Evolutionary conservation across 1,139 yeast species (phyloP), one percentile per base, ranked within the genome.

Genomic region (Debaryomyces psychrophilus): DNA sequence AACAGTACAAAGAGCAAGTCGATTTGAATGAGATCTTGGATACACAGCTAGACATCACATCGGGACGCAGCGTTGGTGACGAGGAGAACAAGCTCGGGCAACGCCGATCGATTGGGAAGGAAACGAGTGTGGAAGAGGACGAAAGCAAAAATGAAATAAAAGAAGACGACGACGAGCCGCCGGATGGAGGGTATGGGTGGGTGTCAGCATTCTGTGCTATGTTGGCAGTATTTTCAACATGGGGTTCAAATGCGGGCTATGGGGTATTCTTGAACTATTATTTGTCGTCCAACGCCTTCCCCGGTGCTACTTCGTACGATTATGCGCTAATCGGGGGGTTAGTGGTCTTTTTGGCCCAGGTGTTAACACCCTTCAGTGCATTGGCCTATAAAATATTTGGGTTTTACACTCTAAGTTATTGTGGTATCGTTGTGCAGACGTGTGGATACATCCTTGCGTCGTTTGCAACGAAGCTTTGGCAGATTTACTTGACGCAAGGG

Each of bases 161-260:
- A 7, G 54, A 48, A 9, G 34, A 31, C 17, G 51, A 43, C 11
- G 56, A 47, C 22, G 37, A 40, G 29, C 86, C 85, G 2, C 83
- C 85, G 2, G 93, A 86, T 64, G 81, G 82, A 22, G 88, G 88
- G 1, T 78, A 78, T 51, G 90, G 89, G 1, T 87, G 93, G 90
- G 78, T 83, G 6, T 76, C 83, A 45, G 81, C 84, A 0, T 45
- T 77, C 2, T 78, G 86, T 53, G 79, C 79, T 0, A 70, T 80
- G 61, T 57, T 77, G 40, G 60, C 71, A 22, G 60, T 66, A 25
- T 71, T 83, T 40, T 76, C 81, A 26, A 79, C 90, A 1, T 87
- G 95, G 95, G 95, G 95, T 18, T 72, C 83, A 39, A 85, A 83
- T 57, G 79, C 88, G 4, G 78, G 82, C 0, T 87, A 76, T 57